Base-by-base conservation (phyloP, 129 eudicot species). In the Arctium lappa region DNA sequence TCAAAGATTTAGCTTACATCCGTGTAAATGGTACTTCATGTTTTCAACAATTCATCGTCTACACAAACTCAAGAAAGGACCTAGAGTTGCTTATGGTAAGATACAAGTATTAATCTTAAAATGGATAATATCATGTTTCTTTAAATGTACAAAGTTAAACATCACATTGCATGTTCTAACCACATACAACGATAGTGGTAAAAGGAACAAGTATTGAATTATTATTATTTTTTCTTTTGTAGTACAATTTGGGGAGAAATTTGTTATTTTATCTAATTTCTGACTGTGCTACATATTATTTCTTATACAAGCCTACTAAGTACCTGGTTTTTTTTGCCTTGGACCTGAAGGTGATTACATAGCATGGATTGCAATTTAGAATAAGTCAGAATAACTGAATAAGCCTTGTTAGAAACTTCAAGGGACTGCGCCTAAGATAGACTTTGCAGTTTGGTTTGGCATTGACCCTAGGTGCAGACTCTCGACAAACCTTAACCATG, bases 21-120 rank as follows among this genome's bases (percentile, higher is more conserved):
- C 88, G 86, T 84, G 91, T 85, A 60, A 86, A 81, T 86, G 91
- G 83, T 34, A 71, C 79, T 77, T 87, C 93, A 36, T 63, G 72
- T 76, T 78, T 44, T 62, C 93, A 81, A 60, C 94, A 89, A 40
- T 37, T 91, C 53, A 69, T 96, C 60, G 94, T 93, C 82, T 93
- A 91, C 84, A 86, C 87, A n/a, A 90, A 96, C 32, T 89, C 94
- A 30, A 74, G 65, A 68, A 75, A 66, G 18, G 98, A 93, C 89
- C 86, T 82, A 88, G 91, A 90, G 15, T 77, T 83, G 79, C 97
- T 93, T 48, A 85, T 87, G 99, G 99, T 96, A 89, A 88, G 92
- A 74, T 76, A 76, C 72, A 46, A 74, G 38, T 36, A 37, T 29
- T 27, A 36, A 32, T 74, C 42, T 66, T 75, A 79, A 16, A 31